Conservation (phyloP, 2,329 filamentous ascomycete genomes). For the Thelonectria discophora region DNA sequence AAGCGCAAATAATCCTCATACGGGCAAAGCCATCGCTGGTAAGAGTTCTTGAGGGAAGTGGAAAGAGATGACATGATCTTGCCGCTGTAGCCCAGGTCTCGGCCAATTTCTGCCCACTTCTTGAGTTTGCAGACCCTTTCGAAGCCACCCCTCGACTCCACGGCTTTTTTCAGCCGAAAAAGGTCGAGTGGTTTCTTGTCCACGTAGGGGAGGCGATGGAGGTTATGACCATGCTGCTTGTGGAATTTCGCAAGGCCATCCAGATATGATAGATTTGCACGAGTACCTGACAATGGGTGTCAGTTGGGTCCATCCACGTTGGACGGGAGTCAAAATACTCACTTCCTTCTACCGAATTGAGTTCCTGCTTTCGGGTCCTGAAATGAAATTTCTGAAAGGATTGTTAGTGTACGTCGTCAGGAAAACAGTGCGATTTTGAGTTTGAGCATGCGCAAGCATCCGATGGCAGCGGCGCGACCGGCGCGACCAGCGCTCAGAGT, state of each 20-base stretch:
- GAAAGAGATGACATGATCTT: constrained; percentile 99
- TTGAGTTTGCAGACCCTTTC: constrained; percentile 97
- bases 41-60: constrained; percentile 97
- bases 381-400: constrained; percentile 89
- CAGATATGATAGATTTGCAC: constrained; percentile 94
- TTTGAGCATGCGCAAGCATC: background rate
- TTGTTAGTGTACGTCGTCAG: constrained; percentile 29
- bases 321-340: constrained; percentile 50
- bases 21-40: constrained; percentile 94
- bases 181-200: constrained; percentile 97
- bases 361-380: constrained; percentile 91
- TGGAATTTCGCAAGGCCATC: constrained; percentile 96
- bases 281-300: constrained; percentile 72
- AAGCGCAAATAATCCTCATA: constrained; percentile 94
- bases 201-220: constrained; percentile 94
- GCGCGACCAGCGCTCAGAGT: constrained; percentile 10
- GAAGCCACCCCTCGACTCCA: constrained; percentile 93
- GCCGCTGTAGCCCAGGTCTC: constrained; percentile 95
- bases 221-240: constrained; percentile 92
- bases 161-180: constrained; percentile 95
- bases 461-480: background rate
- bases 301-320: constrained; percentile 37
- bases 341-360: constrained; percentile 99
- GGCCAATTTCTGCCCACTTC: constrained; percentile 98
- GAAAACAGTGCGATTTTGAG: background rate